Evolutionary conservation across 2,329 filamentous ascomycete species (phyloP).

Genomic region (Westerdykella ornata): DNA sequence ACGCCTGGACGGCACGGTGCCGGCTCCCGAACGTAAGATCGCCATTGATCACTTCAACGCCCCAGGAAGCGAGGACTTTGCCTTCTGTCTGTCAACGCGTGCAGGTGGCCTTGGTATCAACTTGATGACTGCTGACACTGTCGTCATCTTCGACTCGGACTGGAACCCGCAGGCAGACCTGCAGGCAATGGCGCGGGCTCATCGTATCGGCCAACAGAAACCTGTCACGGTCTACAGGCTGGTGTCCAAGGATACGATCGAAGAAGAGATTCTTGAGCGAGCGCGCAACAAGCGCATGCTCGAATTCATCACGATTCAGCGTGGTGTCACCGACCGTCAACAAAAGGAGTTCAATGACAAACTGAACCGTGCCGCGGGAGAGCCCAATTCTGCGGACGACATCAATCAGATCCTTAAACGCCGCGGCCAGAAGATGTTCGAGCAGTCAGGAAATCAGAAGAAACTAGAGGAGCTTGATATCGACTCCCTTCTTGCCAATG

Average conservation of each 20-base stretch:
- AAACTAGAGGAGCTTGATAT: constrained; percentile 97
- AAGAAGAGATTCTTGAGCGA: constrained; percentile 93
- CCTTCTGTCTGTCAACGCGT: constrained; percentile 88
- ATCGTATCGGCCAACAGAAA: constrained; percentile 93
- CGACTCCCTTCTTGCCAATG: constrained; percentile 92
- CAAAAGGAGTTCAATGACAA: constrained; percentile 67
- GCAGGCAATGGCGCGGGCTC: constrained; percentile 96
- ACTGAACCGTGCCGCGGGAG: constrained; percentile 61
- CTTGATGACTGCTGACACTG: constrained; percentile 95
- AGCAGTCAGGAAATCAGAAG: constrained; percentile 93
- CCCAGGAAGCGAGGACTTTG: constrained; percentile 92
- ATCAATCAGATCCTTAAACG: constrained; percentile 96
- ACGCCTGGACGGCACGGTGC: constrained; percentile 89
- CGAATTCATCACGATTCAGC: constrained; percentile 95
- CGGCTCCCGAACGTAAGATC: constrained; percentile 76
- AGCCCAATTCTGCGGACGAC: constrained; percentile 85
- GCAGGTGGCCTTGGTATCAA: constrained; percentile 98
- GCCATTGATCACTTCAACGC: constrained; percentile 99
- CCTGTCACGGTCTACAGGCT: constrained; percentile 95
- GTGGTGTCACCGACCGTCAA: constrained; percentile 91
- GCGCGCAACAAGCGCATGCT: constrained; percentile 96
- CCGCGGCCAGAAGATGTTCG: constrained; percentile 98
- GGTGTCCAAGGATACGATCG: constrained; percentile 95
- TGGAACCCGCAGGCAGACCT: constrained; percentile 99
- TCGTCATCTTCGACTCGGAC: constrained; percentile 95